phyloP scores from a whole-genome alignment of 345 rosid species.

The Brassica rapa region DNA sequence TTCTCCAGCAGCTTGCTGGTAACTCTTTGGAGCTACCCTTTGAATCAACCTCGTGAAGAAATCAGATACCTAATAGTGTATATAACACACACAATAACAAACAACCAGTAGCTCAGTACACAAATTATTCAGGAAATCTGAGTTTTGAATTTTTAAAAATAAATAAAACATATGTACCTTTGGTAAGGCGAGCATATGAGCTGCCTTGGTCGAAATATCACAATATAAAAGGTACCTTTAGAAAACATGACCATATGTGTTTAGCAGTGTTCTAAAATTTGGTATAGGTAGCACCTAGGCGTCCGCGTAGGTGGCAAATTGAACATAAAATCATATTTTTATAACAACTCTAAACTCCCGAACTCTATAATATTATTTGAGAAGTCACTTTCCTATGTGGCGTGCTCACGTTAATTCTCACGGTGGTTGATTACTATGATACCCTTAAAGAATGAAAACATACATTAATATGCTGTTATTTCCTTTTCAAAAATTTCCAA shows the following conservation, averaged over 20 bases:
- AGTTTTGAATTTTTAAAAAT: neutral
- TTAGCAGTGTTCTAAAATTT: neutral
- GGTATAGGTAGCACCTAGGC: no score
- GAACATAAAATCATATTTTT: no score
- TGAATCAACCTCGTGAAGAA: constrained; percentile 89
- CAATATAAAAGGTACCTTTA: constrained; percentile 88
- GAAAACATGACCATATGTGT: neutral
- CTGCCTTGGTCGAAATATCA: constrained; percentile 83
- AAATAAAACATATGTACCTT: constrained; percentile 38
- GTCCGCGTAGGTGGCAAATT: no score
- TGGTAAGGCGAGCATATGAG: constrained; percentile 82
- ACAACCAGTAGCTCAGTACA: neutral
- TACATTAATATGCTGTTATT: no score
- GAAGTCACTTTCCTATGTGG: no score
- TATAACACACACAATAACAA: neutral
- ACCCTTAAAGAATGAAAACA: no score
- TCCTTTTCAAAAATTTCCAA: no score
- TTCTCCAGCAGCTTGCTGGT: constrained; percentile 89
- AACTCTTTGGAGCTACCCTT: constrained; percentile 95
- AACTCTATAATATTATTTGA: no score
- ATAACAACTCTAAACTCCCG: no score
- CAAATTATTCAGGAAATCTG: neutral
- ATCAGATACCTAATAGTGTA: constrained; percentile 52
- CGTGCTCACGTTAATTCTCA: no score
- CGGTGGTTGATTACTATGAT: no score